Conservation (phyloP, 371 early-diverging fungal genomes). For the Lichtheimia ramosa region DNA sequence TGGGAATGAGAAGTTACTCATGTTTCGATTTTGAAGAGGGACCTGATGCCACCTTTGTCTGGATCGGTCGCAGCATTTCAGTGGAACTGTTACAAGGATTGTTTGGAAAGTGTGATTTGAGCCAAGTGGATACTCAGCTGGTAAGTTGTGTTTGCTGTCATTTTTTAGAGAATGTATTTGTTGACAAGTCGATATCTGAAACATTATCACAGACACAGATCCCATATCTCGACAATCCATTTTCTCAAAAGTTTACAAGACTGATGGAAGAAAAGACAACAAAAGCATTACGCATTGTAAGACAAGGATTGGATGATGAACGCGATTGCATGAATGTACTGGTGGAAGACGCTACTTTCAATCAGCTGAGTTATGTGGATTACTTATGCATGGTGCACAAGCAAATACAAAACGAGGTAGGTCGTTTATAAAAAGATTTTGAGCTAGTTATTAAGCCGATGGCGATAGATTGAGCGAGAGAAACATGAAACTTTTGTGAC, state of each 20-base stretch:
- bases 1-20: not conserved
- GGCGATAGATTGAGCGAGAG: conserved; percentile 33
- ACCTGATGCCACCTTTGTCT: conserved; percentile 22
- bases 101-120: conserved; percentile 22
- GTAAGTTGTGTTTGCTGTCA: not conserved
- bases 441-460: not conserved
- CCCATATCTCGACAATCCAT: not conserved
- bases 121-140: conserved; percentile 18
- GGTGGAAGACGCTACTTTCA: conserved; percentile 82
- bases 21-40: conserved; percentile 15
- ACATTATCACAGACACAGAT: conserved; percentile 4
- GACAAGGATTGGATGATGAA: conserved; percentile 70
- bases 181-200: not conserved
- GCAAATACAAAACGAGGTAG: conserved; percentile 78
- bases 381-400: conserved; percentile 87
- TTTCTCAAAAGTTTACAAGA: conserved; percentile 3
- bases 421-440: not conserved
- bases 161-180: not conserved
- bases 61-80: conserved; percentile 32
- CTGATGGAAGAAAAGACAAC: not conserved
- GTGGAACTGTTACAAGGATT: conserved; percentile 17
- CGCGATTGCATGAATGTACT: conserved; percentile 62
- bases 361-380: conserved; percentile 90
- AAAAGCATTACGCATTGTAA: conserved; percentile 22
- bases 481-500: conserved; percentile 23